These are phyloP conservation scores for Pinus tabuliformis DNA, from an alignment of 75 land plant species.

Conservation along the genomic window DNA sequence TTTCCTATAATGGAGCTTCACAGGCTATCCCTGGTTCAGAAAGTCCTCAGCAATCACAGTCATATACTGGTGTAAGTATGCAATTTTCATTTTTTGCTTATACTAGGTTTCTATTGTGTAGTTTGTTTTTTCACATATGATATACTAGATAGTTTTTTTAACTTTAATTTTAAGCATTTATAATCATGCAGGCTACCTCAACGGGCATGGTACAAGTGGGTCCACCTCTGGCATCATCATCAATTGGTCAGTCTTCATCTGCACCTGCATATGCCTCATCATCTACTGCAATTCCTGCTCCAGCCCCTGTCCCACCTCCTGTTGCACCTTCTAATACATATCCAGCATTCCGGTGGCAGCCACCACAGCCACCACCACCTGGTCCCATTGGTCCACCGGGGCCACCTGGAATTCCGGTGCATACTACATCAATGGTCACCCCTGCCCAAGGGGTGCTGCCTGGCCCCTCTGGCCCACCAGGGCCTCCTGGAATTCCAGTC, in stretches of 20 bases:
- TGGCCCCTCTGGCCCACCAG: slow-evolving; percentile 24
- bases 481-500: slow-evolving; percentile 19
- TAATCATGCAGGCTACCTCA: slow-evolving; percentile 5
- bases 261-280: slow-evolving; percentile 8
- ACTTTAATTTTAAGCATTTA: neutral
- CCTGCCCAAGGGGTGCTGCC: neutral
- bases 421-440: slow-evolving; percentile 1
- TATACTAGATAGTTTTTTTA: neutral
- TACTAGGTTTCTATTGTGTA: neutral
- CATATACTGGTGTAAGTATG: slow-evolving; percentile 4
- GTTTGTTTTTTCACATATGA: neutral
- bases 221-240: slow-evolving; percentile 7
- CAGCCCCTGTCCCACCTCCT: neutral
- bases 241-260: slow-evolving; percentile 10
- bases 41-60: slow-evolving; percentile 23
- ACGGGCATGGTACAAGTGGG: neutral
- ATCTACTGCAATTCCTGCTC: neutral
- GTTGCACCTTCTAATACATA: slow-evolving; percentile 8
- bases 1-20: slow-evolving; percentile 28
- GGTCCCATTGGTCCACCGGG: slow-evolving; percentile 11
- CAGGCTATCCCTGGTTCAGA: slow-evolving; percentile 17
- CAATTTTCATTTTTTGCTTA: neutral
- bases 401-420: slow-evolving; percentile 20
- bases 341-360: slow-evolving; percentile 13
- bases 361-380: slow-evolving; percentile 17